Conservation (phyloP, 2,329 filamentous ascomycete species). For the Colletotrichum sidae region DNA sequence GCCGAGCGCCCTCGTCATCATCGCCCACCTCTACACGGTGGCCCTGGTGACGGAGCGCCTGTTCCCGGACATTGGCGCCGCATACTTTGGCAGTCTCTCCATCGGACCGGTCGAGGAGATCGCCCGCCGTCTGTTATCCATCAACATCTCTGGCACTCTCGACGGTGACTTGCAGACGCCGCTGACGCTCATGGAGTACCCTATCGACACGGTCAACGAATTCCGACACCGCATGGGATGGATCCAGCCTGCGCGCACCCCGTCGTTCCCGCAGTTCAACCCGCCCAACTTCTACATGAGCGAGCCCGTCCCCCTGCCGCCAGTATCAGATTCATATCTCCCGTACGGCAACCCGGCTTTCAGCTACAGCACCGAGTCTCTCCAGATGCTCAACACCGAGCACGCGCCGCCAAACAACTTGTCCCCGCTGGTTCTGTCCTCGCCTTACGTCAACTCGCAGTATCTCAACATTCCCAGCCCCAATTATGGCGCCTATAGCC, state of each 20-base stretch:
- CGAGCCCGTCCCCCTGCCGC: constrained; percentile 57
- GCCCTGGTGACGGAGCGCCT: constrained; percentile 89
- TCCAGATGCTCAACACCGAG: constrained; percentile 66
- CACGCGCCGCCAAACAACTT: constrained; percentile 59
- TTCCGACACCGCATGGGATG: constrained; percentile 79
- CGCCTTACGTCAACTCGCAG: constrained; percentile 64
- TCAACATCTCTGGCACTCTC: constrained; percentile 70
- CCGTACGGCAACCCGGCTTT: constrained; percentile 69
- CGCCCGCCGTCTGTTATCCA: constrained; percentile 76
- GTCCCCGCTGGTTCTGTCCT: constrained; percentile 68
- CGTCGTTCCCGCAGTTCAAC: constrained; percentile 71
- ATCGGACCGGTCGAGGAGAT: constrained; percentile 89
- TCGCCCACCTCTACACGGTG: constrained; percentile 92
- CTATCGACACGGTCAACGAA: constrained; percentile 74
- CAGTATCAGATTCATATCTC: constrained; percentile 57
- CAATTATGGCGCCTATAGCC: constrained; percentile 69
- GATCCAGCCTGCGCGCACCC: constrained; percentile 68
- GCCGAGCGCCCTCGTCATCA: constrained; percentile 81
- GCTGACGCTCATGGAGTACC: constrained; percentile 77
- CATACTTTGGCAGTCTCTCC: constrained; percentile 86
- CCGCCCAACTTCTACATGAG: constrained; percentile 65
- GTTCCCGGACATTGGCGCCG: constrained; percentile 90
- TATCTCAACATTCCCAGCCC: constrained; percentile 74
- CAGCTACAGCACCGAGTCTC: constrained; percentile 73
- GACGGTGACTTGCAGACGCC: constrained; percentile 71